Evolutionary conservation across 2,329 filamentous ascomycete genomes (phyloP).

Genomic region (Neofusicoccum ribis): DNA sequence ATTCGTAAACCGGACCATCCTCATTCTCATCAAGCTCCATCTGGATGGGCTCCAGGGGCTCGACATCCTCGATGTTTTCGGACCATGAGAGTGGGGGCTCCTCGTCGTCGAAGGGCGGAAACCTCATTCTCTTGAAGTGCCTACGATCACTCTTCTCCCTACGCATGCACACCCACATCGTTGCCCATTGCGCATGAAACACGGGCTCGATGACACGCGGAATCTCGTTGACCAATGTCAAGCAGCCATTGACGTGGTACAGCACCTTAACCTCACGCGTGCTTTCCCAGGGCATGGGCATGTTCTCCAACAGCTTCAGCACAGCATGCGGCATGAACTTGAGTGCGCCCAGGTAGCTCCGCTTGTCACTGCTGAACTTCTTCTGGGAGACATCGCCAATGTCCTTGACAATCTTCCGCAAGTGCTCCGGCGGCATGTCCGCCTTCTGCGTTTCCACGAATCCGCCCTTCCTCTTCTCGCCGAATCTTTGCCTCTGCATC

Average conservation of each 20-base stretch:
- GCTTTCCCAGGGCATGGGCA: constrained; percentile 99
- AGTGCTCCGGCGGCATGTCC: constrained; percentile 96
- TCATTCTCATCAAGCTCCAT: constrained; percentile 96
- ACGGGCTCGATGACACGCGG: constrained; percentile 96
- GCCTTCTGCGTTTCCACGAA: constrained; percentile 98
- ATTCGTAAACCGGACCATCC: constrained; percentile 87
- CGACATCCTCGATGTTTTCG: constrained; percentile 98
- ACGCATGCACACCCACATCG: constrained; percentile 99
- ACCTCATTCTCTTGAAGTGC: constrained; percentile 98
- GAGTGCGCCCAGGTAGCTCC: constrained; percentile 92
- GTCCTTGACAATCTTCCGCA: constrained; percentile 97
- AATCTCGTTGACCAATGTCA: constrained; percentile 95
- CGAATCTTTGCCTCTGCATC: constrained; percentile 85
- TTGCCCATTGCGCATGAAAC: constrained; percentile 98
- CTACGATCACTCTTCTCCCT: constrained; percentile 94
- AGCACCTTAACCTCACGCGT: constrained; percentile 94
- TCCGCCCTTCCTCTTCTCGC: constrained; percentile 93
- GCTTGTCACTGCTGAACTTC: constrained; percentile 98
- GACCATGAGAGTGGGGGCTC: constrained; percentile 97
- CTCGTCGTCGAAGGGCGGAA: constrained; percentile 97
- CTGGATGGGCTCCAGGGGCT: constrained; percentile 95
- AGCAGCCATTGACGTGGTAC: constrained; percentile 95
- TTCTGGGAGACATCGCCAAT: constrained; percentile 99
- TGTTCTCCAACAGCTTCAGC: constrained; percentile 94
- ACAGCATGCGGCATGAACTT: constrained; percentile 99